Evolutionary conservation across 805 yeast genomes (phyloP).

Genomic region (Jamesozyma lodderae): DNA sequence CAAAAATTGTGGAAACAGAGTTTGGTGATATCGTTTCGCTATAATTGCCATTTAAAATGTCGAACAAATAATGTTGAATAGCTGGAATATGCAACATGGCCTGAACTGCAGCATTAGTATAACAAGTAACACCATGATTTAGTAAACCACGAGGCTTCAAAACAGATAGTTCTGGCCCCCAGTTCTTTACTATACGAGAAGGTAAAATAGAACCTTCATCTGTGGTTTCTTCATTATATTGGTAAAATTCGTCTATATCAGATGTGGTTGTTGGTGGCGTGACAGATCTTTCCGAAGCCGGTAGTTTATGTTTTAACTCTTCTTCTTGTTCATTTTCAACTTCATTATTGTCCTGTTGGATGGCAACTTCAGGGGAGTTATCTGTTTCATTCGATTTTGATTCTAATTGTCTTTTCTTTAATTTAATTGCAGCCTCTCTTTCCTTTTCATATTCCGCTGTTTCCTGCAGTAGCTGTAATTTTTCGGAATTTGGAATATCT

Average conservation of each 20-base stretch:
- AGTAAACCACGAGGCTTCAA: slow-evolving; percentile 59
- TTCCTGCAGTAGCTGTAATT: slow-evolving; percentile 18
- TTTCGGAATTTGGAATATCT: slow-evolving; percentile 27
- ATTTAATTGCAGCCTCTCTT: slow-evolving; percentile 1
- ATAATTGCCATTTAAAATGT: slow-evolving; percentile 48
- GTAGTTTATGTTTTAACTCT: slow-evolving; percentile 25
- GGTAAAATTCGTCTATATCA: slow-evolving; percentile 37
- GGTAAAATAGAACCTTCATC: slow-evolving; percentile 61
- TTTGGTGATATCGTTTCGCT: slow-evolving; percentile 37
- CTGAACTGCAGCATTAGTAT: slow-evolving; percentile 92
- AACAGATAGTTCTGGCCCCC: slow-evolving; percentile 44
- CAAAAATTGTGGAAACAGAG: slow-evolving; percentile 58
- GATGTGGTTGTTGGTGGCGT: slow-evolving; percentile 7
- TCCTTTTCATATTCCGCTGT: slow-evolving; percentile 17
- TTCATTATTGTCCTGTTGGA: slow-evolving; percentile 25
- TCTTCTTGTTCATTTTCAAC: slow-evolving; percentile 28
- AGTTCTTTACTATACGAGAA: slow-evolving; percentile 55
- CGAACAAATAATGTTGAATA: slow-evolving; percentile 69
- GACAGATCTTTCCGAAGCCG: slow-evolving; percentile 9
- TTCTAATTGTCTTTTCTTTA: slow-evolving; percentile 11
- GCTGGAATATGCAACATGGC: slow-evolving; percentile 88
- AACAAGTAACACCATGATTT: slow-evolving; percentile 93
- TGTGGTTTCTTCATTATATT: slow-evolving; percentile 43
- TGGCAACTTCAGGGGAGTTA: no score
- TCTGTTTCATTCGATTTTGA: slow-evolving; percentile 15